These are phyloP conservation scores for Globisporangium perplexum DNA, from an alignment of 352 stramenopile genomes.

Conservation along the genomic window DNA sequence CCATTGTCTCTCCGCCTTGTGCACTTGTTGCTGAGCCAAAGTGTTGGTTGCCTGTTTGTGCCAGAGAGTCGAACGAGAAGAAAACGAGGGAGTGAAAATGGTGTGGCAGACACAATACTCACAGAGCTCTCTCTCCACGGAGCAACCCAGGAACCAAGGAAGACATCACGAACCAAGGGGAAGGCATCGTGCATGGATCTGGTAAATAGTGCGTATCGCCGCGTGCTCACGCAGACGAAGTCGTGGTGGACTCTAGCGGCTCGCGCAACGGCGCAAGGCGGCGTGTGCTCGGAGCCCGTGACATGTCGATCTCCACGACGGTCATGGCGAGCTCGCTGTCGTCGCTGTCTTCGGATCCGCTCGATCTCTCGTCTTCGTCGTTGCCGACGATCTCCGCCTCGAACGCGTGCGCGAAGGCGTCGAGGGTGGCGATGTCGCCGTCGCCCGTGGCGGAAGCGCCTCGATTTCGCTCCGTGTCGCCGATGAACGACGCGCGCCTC, in stretches of 20 bases:
- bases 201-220: neutral
- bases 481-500: neutral
- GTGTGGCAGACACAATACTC: neutral
- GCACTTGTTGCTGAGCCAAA: neutral
- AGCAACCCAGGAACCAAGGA: too few relatives aligned
- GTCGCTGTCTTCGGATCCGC: neutral
- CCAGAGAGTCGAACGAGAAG: neutral
- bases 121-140: neutral
- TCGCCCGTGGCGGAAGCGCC: neutral
- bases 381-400: slow-evolving; percentile 2
- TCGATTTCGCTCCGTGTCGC: neutral
- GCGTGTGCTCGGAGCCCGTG: slow-evolving; percentile 2
- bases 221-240: neutral
- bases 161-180: too few relatives aligned
- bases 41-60: neutral
- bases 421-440: neutral
- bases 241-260: neutral
- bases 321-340: slow-evolving; percentile 15
- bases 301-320: slow-evolving; percentile 14
- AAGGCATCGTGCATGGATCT: neutral
- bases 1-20: slow-evolving; percentile 24
- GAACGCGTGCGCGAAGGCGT: neutral
- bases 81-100: neutral
- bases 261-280: slow-evolving; percentile 10
- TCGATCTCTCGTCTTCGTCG: neutral